Base-by-base conservation (phyloP, 495 filamentous ascomycete species). In the Echria macrotheca region DNA sequence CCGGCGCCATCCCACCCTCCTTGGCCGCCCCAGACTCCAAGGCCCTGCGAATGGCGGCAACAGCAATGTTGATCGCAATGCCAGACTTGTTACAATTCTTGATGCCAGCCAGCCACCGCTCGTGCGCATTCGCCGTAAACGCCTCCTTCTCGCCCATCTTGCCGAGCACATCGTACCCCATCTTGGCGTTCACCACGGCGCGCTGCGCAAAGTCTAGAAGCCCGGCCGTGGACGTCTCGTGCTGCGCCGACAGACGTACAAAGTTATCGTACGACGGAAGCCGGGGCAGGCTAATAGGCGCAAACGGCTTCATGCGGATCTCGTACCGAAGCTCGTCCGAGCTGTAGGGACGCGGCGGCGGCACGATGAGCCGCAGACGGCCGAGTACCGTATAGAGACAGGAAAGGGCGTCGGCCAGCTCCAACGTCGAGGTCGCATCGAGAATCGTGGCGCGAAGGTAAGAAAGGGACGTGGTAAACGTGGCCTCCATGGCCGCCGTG, bases 241-340 rank as follows among this genome's bases (percentile, higher is more conserved):
- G 59, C 47, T 71, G 69, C 7, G 58, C 52, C 8, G 71, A 66
- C 14, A 68, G 58, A 8, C 47, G 48, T 21, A 54, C 57, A 55
- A 86, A 87, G 18, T 82, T 76, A 4, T 81, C 76, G 47, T 75
- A 89, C 0, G 81, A 69, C 0, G 85, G 79, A n/a, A 90, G 68
- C 50, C 83, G 79, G 0, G 89, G 88, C 7, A 89, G 66, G 17
- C 75, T 72, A 32, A 96, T 79, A 4, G 68, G 58, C 5, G 83
- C 69, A 51, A 95, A 96, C 0, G 89, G 89, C 58, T 88, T 91
- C 89, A 96, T 93, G 28, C 93, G 85, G 2, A 95, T 68, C 53
- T 93, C 83, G 65, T 95, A 95, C 5, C 91, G 81, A 21, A 91
- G 68, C 25, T 63, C 63, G 50, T 89, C 79, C 22, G 71, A 78